Percentiles rank a stretch among this genome's conserved stretches.
phyloP scores from a whole-genome alignment of 176 grass and related monocot species.

The Bothriochloa decipiens region DNA sequence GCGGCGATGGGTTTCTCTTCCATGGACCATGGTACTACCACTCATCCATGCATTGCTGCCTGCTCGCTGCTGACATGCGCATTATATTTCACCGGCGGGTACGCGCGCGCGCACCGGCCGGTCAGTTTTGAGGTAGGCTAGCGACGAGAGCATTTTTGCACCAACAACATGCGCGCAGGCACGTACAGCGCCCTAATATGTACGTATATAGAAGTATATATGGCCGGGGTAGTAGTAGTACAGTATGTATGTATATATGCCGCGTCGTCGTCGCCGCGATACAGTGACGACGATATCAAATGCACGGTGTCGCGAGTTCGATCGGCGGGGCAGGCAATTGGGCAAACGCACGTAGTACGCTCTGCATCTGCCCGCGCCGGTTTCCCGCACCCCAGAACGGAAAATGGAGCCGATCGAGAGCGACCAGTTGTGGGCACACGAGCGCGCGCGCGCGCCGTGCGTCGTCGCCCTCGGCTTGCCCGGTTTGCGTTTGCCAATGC shows the following conservation, averaged over 20 bases:
- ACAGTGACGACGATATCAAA: background rate
- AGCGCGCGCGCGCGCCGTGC: background rate
- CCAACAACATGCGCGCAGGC: background rate
- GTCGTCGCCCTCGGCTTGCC: background rate
- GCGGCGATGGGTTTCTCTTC: background rate
- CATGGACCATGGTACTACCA: background rate
- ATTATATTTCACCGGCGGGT: slow-evolving; percentile 7
- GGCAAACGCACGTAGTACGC: too few species aligned
- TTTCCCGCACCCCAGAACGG: background rate
- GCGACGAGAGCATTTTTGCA: slow-evolving; percentile 1
- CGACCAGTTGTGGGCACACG: too few species aligned
- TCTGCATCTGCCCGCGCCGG: background rate
- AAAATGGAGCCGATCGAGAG: background rate
- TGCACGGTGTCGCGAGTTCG: too few species aligned
- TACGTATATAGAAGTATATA: too few species aligned
- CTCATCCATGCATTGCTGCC: background rate
- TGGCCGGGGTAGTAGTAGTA: too few species aligned
- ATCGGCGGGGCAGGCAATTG: too few species aligned
- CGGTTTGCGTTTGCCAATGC: background rate
- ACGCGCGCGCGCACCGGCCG: background rate
- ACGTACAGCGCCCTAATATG: background rate
- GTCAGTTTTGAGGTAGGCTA: background rate
- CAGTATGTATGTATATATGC: background rate
- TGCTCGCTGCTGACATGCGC: background rate
- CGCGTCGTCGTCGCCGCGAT: too few species aligned